Percentiles rank a stretch among this genome's conserved stretches.
Evolutionary conservation across 495 filamentous ascomycete genomes (phyloP).

Genomic region (Podospora bellae-mahoneyi): DNA sequence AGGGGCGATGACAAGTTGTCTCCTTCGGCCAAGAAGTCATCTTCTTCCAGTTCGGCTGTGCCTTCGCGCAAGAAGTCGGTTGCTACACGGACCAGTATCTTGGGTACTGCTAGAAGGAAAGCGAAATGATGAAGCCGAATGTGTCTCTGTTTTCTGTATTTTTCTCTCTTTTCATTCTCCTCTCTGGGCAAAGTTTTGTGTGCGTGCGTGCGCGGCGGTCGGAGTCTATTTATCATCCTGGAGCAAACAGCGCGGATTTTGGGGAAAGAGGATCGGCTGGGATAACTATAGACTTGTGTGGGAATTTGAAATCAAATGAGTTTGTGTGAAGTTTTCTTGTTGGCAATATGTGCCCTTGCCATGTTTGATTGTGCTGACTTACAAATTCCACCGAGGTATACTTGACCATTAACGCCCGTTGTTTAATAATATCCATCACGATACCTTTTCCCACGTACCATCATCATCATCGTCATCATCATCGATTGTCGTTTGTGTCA

Average conservation of each 20-base stretch:
- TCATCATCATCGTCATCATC: neutral
- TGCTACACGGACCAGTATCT: neutral
- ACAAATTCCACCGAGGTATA: neutral
- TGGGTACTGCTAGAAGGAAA: neutral
- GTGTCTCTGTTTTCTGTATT: neutral
- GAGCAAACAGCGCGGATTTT: neutral
- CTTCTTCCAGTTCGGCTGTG: neutral
- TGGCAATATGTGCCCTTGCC: neutral
- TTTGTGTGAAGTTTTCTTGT: neutral
- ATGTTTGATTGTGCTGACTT: neutral
- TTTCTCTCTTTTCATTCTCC: neutral
- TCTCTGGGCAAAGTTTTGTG: neutral
- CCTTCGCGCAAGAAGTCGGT: conserved; percentile 12
- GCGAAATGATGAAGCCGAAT: neutral
- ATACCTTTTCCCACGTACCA: neutral
- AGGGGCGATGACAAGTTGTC: conserved; percentile 9
- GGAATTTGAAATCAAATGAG: neutral
- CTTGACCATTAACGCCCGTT: no score
- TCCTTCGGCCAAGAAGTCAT: neutral
- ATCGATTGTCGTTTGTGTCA: neutral
- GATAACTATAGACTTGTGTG: conserved; percentile 16
- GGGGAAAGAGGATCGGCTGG: conserved; percentile 1
- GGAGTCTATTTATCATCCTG: neutral
- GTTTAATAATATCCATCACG: no score
- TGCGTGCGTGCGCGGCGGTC: neutral